Percentiles rank a stretch among this genome's conserved stretches.
phyloP scores from a whole-genome alignment of 345 rosid species.

The Salix suchowensis region DNA sequence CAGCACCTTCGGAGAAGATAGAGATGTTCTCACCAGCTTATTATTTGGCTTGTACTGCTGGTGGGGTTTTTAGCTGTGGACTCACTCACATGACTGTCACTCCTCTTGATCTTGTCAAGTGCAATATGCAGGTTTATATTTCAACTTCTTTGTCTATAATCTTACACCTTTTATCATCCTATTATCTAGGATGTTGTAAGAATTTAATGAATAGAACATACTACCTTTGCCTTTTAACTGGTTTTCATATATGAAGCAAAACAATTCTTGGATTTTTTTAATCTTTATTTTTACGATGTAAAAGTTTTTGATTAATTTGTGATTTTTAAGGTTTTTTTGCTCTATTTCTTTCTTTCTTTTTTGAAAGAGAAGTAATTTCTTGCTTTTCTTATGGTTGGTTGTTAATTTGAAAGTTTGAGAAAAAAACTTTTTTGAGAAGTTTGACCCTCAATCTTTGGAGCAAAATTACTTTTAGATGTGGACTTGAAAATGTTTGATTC shows the following conservation, averaged over 20 bases:
- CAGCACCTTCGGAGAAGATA: slow-evolving; percentile 67
- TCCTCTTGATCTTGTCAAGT: slow-evolving; percentile 93
- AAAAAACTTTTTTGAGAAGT: too few relatives aligned
- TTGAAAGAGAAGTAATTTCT: background rate
- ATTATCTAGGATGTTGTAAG: background rate
- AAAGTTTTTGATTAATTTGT: background rate
- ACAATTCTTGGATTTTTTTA: too few relatives aligned
- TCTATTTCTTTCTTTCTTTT: too few relatives aligned
- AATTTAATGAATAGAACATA: background rate
- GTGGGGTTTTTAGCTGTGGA: slow-evolving; percentile 74
- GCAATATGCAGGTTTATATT: slow-evolving; percentile 99
- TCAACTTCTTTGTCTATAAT: background rate
- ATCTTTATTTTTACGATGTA: too few relatives aligned
- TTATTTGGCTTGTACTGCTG: slow-evolving; percentile 75
- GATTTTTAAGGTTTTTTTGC: background rate
- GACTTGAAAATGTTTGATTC: background rate
- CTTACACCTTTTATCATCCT: background rate
- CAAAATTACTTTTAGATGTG: background rate
- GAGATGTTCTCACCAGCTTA: slow-evolving; percentile 73
- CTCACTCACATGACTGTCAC: slow-evolving; percentile 83
- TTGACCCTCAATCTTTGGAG: background rate
- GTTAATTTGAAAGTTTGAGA: background rate
- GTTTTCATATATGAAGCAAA: background rate
- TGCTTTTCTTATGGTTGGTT: background rate
- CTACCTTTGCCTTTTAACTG: background rate